phyloP scores from a whole-genome alignment of 2,329 filamentous ascomycete genomes.

The Niveomyces coronatus region DNA sequence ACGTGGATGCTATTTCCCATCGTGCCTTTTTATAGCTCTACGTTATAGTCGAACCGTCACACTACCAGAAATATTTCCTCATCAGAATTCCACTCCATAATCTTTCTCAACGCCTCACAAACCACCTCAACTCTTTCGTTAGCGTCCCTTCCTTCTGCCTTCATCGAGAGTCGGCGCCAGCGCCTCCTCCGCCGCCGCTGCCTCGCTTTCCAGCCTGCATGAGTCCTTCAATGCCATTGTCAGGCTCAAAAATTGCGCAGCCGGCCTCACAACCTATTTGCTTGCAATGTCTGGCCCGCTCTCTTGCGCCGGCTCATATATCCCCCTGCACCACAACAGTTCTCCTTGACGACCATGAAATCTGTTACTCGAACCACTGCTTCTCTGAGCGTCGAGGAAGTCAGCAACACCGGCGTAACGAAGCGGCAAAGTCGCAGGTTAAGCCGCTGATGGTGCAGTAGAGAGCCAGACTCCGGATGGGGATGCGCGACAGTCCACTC shows the following conservation, averaged over 20 bases:
- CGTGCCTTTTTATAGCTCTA: too few species aligned
- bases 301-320: slow-evolving; percentile 71
- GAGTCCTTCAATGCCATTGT: slow-evolving; percentile 71
- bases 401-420: slow-evolving; percentile 29
- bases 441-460: slow-evolving; percentile 28
- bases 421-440: slow-evolving; percentile 40
- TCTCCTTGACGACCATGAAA: slow-evolving; percentile 39
- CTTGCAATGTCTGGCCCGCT: slow-evolving; percentile 64
- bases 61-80: too few species aligned
- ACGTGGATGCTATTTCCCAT: too few species aligned
- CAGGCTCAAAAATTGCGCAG: slow-evolving; percentile 60
- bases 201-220: slow-evolving; percentile 49
- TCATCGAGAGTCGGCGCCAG: slow-evolving; percentile 55
- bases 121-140: slow-evolving; percentile 20
- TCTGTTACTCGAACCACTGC: slow-evolving; percentile 34
- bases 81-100: too few species aligned
- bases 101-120: too few species aligned
- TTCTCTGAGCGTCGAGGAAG: slow-evolving; percentile 33
- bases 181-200: slow-evolving; percentile 52
- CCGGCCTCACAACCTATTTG: slow-evolving; percentile 60
- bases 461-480: slow-evolving; percentile 34
- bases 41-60: too few species aligned
- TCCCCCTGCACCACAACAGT: slow-evolving; percentile 51
- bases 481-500: slow-evolving; percentile 31
- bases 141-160: too few species aligned